Evolutionary conservation across 2,329 filamentous ascomycete genomes (phyloP).

Genomic region (Hypocrella siamensis): DNA sequence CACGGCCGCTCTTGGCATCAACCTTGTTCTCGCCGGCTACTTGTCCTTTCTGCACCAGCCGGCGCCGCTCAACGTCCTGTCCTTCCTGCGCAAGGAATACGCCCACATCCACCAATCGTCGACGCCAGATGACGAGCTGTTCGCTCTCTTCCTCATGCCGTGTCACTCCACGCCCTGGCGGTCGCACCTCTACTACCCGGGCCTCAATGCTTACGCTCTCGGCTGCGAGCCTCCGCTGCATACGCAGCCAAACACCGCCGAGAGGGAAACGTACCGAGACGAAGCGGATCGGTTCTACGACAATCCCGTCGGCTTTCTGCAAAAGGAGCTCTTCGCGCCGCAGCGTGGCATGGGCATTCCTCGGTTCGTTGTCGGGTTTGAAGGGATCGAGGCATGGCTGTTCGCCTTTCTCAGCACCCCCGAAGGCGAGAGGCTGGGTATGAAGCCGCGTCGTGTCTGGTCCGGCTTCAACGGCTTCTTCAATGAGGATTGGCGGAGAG

Average conservation of each 20-base stretch:
- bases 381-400: constrained; percentile 36
- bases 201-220: constrained; percentile 66
- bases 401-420: constrained; percentile 25
- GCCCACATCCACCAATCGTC: constrained; percentile 34
- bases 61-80: constrained; percentile 59
- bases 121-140: constrained; percentile 28
- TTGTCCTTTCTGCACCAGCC: constrained; percentile 64
- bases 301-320: constrained; percentile 39
- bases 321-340: constrained; percentile 29
- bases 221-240: constrained; percentile 80
- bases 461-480: constrained; percentile 43
- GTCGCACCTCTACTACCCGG: constrained; percentile 63
- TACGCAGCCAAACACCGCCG: constrained; percentile 37
- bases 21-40: constrained; percentile 58
- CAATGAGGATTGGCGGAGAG: constrained; percentile 43
- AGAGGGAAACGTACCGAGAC: constrained; percentile 59
- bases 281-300: constrained; percentile 89
- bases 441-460: constrained; percentile 35
- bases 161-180: constrained; percentile 96
- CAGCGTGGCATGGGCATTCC: constrained; percentile 19
- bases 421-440: constrained; percentile 22
- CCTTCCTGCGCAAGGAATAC: constrained; percentile 62
- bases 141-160: constrained; percentile 77
- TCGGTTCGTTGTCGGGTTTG: constrained; percentile 44
- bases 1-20: constrained; percentile 42